Base-by-base conservation (phyloP, 2,329 filamentous ascomycete genomes). In the Byssochlamys sp. region DNA sequence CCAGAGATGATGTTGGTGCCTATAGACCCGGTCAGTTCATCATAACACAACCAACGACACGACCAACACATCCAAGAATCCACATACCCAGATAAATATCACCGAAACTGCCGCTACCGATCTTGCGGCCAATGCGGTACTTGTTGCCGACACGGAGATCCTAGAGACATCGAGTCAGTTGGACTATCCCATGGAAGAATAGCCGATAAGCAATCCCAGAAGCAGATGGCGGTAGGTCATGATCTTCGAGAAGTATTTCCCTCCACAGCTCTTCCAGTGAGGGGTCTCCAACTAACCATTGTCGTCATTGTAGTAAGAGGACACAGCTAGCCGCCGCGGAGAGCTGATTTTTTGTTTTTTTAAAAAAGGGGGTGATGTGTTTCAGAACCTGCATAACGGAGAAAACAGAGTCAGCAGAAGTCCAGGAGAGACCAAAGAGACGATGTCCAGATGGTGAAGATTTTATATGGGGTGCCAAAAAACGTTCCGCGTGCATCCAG, bases 1-100 rank as follows among this genome's bases (percentile, higher is more conserved):
- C 94, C 94, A 3, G 94, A 97, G 77, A 97, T 97, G 79, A 99
- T 97, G 81, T 99, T 97, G 75, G 94, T 99, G 69, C 94, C 94
- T 86, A 51, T 26, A 53, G 2, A 25, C 14, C 14, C 35, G 53
- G 27, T 56, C 54, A 57, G 55, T 52, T 26, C 29, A 58, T 57
- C 19, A 56, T 25, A 50, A 56, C 19, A 19, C 19, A 19, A 19
- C 19, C 19, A 25, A 45, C 25, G 33, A 50, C 14, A 48, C 19
- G 1, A 19, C 29, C 29, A 7, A 31, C 29, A 31, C 39, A 57
- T n/a, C 39, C 39, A 14, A 10, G 55, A 11, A 6, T 49, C 51
- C 53, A 67, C 81, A 65, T 75, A 87, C 84, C 84, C 56, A 97
- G 86, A 78, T 97, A 99, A 73, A 99, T 97, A 69, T 97, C 94